A percentile compares a stretch with the other conserved stretches of the same genome.
Evolutionary conservation across 306 rosid species (phyloP).

Genomic region (Dryas alaskensis): DNA sequence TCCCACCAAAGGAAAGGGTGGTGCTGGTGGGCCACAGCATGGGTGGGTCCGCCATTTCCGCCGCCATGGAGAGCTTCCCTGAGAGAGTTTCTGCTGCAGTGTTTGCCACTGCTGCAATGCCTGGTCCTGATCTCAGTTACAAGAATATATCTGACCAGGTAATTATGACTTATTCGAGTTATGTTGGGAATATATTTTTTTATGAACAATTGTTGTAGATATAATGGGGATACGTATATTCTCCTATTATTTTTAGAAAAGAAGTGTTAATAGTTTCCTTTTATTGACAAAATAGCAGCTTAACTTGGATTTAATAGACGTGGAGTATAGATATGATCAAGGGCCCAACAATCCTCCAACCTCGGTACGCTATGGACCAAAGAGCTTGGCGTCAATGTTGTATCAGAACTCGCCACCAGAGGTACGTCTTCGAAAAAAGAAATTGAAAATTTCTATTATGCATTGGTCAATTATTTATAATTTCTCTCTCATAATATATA

Average conservation of each 20-base stretch:
- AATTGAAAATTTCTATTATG: background rate
- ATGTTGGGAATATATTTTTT: too few relatives aligned
- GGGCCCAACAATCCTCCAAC: slow-evolving; percentile 36
- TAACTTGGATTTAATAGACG: slow-evolving; percentile 3
- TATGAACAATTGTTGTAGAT: too few relatives aligned
- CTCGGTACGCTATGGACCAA: slow-evolving; percentile 11
- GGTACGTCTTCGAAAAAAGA: background rate
- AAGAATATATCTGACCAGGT: slow-evolving; percentile 14
- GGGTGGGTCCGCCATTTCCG: slow-evolving; percentile 34
- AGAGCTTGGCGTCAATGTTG: background rate
- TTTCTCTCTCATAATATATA: too few relatives aligned
- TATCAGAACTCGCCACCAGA: slow-evolving; percentile 19
- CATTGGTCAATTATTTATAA: too few relatives aligned
- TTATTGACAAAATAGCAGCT: too few relatives aligned
- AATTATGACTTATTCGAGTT: too few relatives aligned
- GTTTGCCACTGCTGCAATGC: slow-evolving; percentile 33
- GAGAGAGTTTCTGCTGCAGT: slow-evolving; percentile 30
- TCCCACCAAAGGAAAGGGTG: slow-evolving; percentile 31
- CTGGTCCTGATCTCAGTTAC: slow-evolving; percentile 30
- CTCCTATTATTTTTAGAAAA: too few relatives aligned
- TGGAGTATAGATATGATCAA: slow-evolving; percentile 2
- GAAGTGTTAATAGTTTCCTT: too few relatives aligned
- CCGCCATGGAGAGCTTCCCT: slow-evolving; percentile 44
- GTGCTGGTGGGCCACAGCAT: slow-evolving; percentile 46
- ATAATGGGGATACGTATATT: too few relatives aligned